Conservation (phyloP, 208 protist species). For the Trypanosoma cruzi region DNA sequence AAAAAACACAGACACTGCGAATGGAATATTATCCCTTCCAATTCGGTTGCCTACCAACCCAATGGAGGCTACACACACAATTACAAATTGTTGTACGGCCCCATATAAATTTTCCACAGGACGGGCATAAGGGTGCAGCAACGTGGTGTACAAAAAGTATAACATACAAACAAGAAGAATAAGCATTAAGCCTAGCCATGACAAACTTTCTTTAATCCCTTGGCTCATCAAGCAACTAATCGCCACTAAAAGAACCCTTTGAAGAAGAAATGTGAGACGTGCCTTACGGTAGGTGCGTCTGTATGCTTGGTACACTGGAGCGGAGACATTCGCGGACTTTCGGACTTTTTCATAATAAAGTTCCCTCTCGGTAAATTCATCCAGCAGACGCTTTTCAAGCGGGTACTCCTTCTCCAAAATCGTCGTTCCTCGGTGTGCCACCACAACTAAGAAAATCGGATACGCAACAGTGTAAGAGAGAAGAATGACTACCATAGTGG, state of each 20-base stretch:
- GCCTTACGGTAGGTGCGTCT: slow-evolving; percentile 57
- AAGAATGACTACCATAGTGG: slow-evolving; percentile 40
- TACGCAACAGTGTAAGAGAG: slow-evolving; percentile 45
- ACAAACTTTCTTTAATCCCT: slow-evolving; percentile 9
- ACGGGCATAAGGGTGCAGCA: slow-evolving; percentile 48
- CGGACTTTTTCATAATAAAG: slow-evolving; percentile 69
- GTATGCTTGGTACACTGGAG: slow-evolving; percentile 64
- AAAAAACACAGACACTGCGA: slow-evolving; percentile 36
- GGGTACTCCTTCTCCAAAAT: slow-evolving; percentile 65
- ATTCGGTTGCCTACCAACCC: slow-evolving; percentile 31
- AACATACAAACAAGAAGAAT: slow-evolving; percentile 46
- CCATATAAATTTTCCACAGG: slow-evolving; percentile 58
- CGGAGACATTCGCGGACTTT: slow-evolving; percentile 53
- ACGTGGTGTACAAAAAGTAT: slow-evolving; percentile 34
- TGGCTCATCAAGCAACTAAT: slow-evolving; percentile 39
- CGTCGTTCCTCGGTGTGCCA: slow-evolving; percentile 46
- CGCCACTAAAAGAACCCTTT: slow-evolving; percentile 63
- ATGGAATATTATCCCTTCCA: slow-evolving; percentile 22
- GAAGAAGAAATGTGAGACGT: slow-evolving; percentile 60
- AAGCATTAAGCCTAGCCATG: slow-evolving; percentile 51
- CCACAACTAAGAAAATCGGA: slow-evolving; percentile 53
- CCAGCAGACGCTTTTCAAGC: slow-evolving; percentile 55
- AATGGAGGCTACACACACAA: slow-evolving; percentile 41
- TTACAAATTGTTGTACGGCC: slow-evolving; percentile 42
- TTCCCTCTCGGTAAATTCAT: slow-evolving; percentile 58